These are phyloP conservation scores for Pythium oligandrum DNA, from an alignment of 352 stramenopile genomes.

Conservation along the genomic window DNA sequence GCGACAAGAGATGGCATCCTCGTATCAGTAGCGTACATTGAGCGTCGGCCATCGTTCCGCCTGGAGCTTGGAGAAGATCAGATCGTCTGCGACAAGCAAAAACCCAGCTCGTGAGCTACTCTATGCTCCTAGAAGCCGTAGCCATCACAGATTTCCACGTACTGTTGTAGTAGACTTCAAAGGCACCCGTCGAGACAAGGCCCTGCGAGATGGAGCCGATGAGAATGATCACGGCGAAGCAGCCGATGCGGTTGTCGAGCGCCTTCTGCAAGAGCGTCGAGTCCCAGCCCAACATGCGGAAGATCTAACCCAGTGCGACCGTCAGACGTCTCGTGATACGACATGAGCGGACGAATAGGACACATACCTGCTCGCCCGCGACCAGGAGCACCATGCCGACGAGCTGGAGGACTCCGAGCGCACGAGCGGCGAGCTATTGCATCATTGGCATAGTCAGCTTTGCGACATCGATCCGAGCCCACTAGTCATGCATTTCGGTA, in stretches of 20 bases:
- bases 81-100: conserved; percentile 30
- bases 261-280: conserved; percentile 53
- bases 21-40: conserved; percentile 26
- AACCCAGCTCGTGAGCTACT: not conserved
- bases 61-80: conserved; percentile 77
- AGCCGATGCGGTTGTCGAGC: conserved; percentile 63
- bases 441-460: not conserved
- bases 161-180: conserved; percentile 85
- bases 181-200: conserved; percentile 65
- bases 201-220: conserved; percentile 56
- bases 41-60: conserved; percentile 60
- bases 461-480: too few relatives aligned
- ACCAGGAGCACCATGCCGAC: conserved; percentile 55
- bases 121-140: not conserved
- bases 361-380: conserved; percentile 56
- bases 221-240: conserved; percentile 64
- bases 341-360: too few relatives aligned
- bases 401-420: conserved; percentile 43
- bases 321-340: too few relatives aligned
- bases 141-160: not conserved
- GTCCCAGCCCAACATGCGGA: conserved; percentile 41
- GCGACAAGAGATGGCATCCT: not conserved
- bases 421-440: conserved; percentile 32
- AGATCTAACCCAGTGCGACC: conserved; percentile 22
- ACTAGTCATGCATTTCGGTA: conserved; percentile 2